A percentile compares a stretch with the other conserved stretches of the same genome.
Conservation (phyloP, 768 basidiomycete genomes). For the Termitomyces sp. region DNA sequence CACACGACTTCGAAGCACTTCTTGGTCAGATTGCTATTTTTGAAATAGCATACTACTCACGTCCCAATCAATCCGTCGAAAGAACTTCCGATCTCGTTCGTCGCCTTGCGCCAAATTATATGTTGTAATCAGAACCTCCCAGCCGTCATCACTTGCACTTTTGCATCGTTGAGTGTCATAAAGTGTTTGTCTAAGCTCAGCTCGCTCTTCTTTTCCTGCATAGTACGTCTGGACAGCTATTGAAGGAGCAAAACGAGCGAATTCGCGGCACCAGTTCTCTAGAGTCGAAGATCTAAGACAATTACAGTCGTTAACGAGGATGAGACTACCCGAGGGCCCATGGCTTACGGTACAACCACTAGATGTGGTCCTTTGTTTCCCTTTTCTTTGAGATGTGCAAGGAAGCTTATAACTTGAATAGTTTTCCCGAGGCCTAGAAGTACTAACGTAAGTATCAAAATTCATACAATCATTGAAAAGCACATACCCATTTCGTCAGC, state of each 20-base stretch:
- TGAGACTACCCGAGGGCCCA: neutral
- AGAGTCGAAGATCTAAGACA: constrained; percentile 80
- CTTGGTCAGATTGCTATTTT: neutral
- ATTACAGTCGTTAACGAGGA: constrained; percentile 8
- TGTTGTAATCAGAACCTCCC: constrained; percentile 95
- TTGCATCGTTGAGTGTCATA: constrained; percentile 50
- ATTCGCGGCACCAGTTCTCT: constrained; percentile 99
- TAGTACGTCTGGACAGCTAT: constrained; percentile 92
- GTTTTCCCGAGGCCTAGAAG: constrained; percentile 91
- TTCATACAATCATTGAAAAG: neutral
- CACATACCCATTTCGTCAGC: constrained; percentile 97
- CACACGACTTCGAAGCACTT: constrained; percentile 60
- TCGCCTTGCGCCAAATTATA: constrained; percentile 93
- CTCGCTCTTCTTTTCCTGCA: constrained; percentile 85
- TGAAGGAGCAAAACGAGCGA: constrained; percentile 82
- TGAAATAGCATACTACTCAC: constrained; percentile 45
- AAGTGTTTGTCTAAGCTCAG: constrained; percentile 68
- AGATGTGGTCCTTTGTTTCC: constrained; percentile 85
- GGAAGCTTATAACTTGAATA: constrained; percentile 96
- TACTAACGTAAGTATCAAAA: neutral
- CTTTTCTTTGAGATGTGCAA: constrained; percentile 81
- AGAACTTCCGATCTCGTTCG: constrained; percentile 89
- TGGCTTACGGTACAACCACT: constrained; percentile 88
- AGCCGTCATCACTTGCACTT: constrained; percentile 52
- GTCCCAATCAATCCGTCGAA: constrained; percentile 88